Evolutionary conservation across 805 yeast genomes (phyloP).

Genomic region (Wickerhamiella dianesei): DNA sequence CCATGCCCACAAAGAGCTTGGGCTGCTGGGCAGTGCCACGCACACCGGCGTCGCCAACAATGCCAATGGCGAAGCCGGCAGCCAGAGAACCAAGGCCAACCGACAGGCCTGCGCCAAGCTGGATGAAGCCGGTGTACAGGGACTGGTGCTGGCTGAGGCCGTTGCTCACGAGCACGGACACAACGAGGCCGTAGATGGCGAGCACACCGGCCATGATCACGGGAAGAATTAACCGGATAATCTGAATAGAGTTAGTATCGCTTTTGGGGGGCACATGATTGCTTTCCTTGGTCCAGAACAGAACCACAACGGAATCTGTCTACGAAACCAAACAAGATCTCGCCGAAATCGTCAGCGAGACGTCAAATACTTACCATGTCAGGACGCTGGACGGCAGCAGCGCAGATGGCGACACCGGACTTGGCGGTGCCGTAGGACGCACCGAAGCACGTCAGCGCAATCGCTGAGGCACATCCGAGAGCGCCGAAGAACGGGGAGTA

Average conservation of each 20-base stretch:
- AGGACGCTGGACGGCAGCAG: constrained; percentile 94
- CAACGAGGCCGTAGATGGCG: constrained; percentile 95
- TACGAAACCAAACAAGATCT: background rate
- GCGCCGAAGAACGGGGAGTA: constrained; percentile 88
- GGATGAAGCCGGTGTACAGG: constrained; percentile 92
- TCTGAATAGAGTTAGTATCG: constrained; percentile 3
- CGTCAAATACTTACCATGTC: constrained; percentile 43
- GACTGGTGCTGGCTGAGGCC: constrained; percentile 84
- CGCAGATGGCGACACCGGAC: constrained; percentile 98
- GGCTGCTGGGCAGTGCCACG: constrained; percentile 98
- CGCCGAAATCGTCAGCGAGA: background rate
- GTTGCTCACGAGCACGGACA: constrained; percentile 85
- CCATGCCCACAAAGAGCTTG: constrained; percentile 96
- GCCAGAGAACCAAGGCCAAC: constrained; percentile 96
- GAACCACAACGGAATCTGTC: too few relatives aligned
- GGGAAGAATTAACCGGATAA: constrained; percentile 83
- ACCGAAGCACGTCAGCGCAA: constrained; percentile 96
- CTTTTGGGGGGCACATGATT: background rate
- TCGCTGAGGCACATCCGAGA: constrained; percentile 98
- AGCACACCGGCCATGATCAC: constrained; percentile 99
- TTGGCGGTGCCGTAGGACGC: constrained; percentile 99
- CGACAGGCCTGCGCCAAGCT: constrained; percentile 93
- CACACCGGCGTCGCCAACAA: constrained; percentile 99
- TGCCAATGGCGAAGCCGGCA: constrained; percentile 98
- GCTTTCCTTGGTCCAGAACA: too few relatives aligned